Evolutionary conservation across 2,329 filamentous ascomycete species (phyloP).

Genomic region (Pseudogymnoascus pannorum): DNA sequence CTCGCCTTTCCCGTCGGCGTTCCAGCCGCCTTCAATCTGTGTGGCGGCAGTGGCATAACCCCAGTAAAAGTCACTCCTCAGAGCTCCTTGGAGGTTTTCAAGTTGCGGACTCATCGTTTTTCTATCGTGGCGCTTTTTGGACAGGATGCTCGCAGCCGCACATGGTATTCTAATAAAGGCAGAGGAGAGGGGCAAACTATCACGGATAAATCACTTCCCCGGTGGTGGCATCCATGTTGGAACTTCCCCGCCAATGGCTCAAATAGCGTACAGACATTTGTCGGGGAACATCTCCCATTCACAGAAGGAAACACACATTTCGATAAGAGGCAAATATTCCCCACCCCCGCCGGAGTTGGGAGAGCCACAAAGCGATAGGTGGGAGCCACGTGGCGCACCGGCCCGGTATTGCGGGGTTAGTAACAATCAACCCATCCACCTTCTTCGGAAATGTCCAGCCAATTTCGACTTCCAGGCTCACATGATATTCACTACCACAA

Average conservation of each 20-base stretch:
- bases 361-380: not conserved
- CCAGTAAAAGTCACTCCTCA: conserved; percentile 67
- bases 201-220: not conserved
- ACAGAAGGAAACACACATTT: not conserved
- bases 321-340: not conserved
- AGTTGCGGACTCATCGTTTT: conserved; percentile 11
- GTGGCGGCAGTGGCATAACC: conserved; percentile 69
- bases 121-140: not conserved
- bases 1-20: conserved; percentile 35
- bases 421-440: not conserved
- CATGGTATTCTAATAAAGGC: conserved; percentile 3
- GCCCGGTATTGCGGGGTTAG: not conserved
- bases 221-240: not conserved
- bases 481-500: not conserved
- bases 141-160: not conserved
- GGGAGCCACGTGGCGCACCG: not conserved
- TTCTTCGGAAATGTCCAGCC: not conserved
- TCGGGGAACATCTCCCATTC: not conserved
- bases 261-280: not conserved
- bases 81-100: conserved; percentile 25
- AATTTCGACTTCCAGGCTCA: not conserved
- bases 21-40: conserved; percentile 38
- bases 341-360: not conserved
- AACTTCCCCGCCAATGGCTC: not conserved
- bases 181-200: not conserved